These are phyloP conservation scores for Candida dubliniensis DNA, from an alignment of 1,139 yeast species.

Conservation along the genomic window DNA sequence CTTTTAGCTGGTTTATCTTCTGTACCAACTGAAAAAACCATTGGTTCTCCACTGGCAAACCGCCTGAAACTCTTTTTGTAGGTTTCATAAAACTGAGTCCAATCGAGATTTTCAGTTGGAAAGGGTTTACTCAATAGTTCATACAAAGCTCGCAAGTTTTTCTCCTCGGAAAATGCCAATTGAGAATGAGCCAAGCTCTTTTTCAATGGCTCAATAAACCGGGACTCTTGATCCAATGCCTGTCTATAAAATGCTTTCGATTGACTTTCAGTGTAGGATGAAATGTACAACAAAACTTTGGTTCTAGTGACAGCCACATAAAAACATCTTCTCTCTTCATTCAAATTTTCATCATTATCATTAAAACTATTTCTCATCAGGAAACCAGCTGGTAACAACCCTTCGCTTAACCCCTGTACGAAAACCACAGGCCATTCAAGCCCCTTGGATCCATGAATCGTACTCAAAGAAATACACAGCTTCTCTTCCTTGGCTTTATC, in stretches of 20 bases:
- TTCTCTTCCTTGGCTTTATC: constrained; percentile 20
- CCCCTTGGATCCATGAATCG: constrained; percentile 92
- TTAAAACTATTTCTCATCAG: constrained; percentile 25
- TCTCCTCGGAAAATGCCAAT: constrained; percentile 19
- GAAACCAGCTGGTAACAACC: constrained; percentile 53
- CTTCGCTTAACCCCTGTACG: constrained; percentile 68
- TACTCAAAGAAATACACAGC: constrained; percentile 49
- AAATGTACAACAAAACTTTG: constrained; percentile 41
- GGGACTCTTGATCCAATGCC: constrained; percentile 26
- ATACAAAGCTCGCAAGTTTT: constrained; percentile 21
- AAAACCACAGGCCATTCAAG: constrained; percentile 94
- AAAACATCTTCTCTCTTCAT: constrained; percentile 81
- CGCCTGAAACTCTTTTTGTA: constrained; percentile 23
- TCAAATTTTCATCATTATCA: constrained; percentile 30
- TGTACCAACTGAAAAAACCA: constrained; percentile 1
- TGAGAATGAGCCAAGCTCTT: constrained; percentile 14
- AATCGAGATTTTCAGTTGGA: constrained; percentile 42
- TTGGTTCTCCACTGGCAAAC: constrained; percentile 16
- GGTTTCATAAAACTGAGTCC: constrained; percentile 61
- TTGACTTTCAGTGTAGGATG: constrained; percentile 31
- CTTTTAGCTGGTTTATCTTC: background rate
- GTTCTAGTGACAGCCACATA: constrained; percentile 92
- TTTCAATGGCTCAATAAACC: constrained; percentile 24
- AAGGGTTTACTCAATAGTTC: constrained; percentile 12
- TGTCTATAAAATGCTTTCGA: constrained; percentile 20